phyloP scores from a whole-genome alignment of 306 rosid species.

The Lathyrus oleraceus region DNA sequence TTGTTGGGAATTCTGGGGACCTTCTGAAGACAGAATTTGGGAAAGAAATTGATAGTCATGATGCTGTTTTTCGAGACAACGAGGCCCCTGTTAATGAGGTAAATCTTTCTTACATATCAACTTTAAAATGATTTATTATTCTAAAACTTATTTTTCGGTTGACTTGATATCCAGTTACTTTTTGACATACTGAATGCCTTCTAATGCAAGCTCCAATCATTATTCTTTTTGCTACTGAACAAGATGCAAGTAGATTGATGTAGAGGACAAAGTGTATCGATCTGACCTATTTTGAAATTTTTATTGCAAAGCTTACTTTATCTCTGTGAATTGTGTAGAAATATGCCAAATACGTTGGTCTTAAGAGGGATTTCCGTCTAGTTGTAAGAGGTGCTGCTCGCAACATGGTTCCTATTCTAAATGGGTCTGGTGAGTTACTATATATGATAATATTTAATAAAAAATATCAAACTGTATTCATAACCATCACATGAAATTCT shows the following conservation, averaged over 20 bases:
- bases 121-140: slow-evolving; percentile 5
- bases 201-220: slow-evolving; percentile 28
- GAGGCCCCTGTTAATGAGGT: slow-evolving; percentile 99
- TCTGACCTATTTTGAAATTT: slow-evolving; percentile 25
- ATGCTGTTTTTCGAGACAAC: slow-evolving; percentile 90
- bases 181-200: slow-evolving; percentile 24
- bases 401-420: slow-evolving; percentile 81
- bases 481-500: slow-evolving; percentile 19
- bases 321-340: slow-evolving; percentile 55
- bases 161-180: slow-evolving; percentile 15
- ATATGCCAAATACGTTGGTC: slow-evolving; percentile 92
- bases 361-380: slow-evolving; percentile 97
- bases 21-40: slow-evolving; percentile 87
- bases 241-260: slow-evolving; percentile 16
- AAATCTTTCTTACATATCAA: slow-evolving; percentile 19
- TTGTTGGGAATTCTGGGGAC: slow-evolving; percentile 98
- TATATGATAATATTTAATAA: slow-evolving; percentile 11
- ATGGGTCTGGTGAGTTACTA: slow-evolving; percentile 87
- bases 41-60: slow-evolving; percentile 84
- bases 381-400: slow-evolving; percentile 98
- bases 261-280: slow-evolving; percentile 10
- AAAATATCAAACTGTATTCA: slow-evolving; percentile 25
- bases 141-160: slow-evolving; percentile 14
- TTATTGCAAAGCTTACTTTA: slow-evolving; percentile 21
- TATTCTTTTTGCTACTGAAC: slow-evolving; percentile 3